Base-by-base conservation (phyloP, 2,329 filamentous ascomycete genomes). In the Aspergillus intermedius region DNA sequence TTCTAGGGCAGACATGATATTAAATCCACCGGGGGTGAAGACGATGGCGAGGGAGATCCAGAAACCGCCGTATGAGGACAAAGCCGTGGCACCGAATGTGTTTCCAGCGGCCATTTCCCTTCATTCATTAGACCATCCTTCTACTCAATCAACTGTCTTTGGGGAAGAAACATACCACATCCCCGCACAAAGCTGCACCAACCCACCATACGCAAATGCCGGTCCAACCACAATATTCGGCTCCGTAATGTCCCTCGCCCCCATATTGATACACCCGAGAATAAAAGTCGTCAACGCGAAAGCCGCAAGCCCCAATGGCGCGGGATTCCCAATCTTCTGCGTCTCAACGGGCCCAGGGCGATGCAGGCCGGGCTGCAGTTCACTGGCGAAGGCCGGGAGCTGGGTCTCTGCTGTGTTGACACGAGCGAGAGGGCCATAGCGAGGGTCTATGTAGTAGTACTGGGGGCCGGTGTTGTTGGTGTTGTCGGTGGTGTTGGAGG, bases 31-130 rank as follows among this genome's bases (percentile, higher is more conserved):
- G 0, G 77, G 85, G 0, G 83, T 86, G 49, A 85, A 72, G 44
- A 88, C 76, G 57, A 89, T 82, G 51, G 74, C 85, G 57, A 86
- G 83, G n/a, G 74, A 75, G 60, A 90, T 82, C 86, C 86, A 90
- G 76, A 89, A 90, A 45, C 85, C 86, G 53, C 86, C 86, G 61
- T 86, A 90, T 0, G 86, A 89, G 3, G 84, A 85, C 41, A 89
- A 71, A 1, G 86, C 85, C 2, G 85, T 88, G 28, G 85, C 86
- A 72, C 85, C 86, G 55, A 90, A 89, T 3, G 86, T 89, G 74
- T 90, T 89, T 43, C 85, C 86, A 6, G 85, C 76, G 12, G 85
- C 84, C 79, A 89, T 87, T 69, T 89, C 86, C 84, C 84, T 87
- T 51, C 8, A 13, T 46, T 34, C n/a, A 44, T 44, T 3, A 17